Base-by-base conservation (phyloP, 306 rosid genomes). In the Trifolium subterraneum region DNA sequence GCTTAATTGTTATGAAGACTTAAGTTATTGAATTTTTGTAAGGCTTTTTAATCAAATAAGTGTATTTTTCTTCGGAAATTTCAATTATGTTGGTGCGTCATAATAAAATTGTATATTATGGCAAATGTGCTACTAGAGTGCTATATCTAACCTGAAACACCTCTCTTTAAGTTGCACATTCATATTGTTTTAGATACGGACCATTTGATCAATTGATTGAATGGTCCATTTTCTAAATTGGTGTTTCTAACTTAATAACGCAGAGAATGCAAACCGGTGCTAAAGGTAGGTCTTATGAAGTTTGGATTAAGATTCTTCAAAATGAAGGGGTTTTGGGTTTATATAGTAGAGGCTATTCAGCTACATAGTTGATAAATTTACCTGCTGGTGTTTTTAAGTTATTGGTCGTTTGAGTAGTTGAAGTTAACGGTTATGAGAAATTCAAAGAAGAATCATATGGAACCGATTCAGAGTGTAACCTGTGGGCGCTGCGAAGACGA, bases 231-330 rank as follows among this genome's bases (percentile, higher is more conserved):
- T 38, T 39, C 44, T 39, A 39, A 39, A 12, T 39, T 39, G 12
- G 12, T 9, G 12, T 39, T 39, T 27, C 31, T 4, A 27, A n/a
- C n/a, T 79, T 93, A 12, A 93, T 93, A 59, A 89, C 97, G 14
- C 98, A 93, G 85, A 36, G 94, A 71, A 93, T 91, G 96, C 97
- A 93, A 12, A 86, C 96, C 8, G 97, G 96, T 4, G 91, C 94
- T 1, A 81, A 86, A 22, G 97, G 96, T 1, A 67, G 94, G 16
- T 91, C 96, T 0, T 93, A 93, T 90, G 75, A 88, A 47, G 94
- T 91, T 61, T 62, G 91, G 48, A 12, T 86, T 4, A 68, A 58
- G 2, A 91, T 93, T 65, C 25, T 93, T 0, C 79, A 87, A 83
- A 91, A 88, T 64, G 94, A 93, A 45, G 98, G 97, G 47, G 52